Evolutionary conservation across 2,329 filamentous ascomycete genomes (phyloP), one percentile per base, ranked within the genome.

Genomic region (Stagonosporopsis vannaccii): DNA sequence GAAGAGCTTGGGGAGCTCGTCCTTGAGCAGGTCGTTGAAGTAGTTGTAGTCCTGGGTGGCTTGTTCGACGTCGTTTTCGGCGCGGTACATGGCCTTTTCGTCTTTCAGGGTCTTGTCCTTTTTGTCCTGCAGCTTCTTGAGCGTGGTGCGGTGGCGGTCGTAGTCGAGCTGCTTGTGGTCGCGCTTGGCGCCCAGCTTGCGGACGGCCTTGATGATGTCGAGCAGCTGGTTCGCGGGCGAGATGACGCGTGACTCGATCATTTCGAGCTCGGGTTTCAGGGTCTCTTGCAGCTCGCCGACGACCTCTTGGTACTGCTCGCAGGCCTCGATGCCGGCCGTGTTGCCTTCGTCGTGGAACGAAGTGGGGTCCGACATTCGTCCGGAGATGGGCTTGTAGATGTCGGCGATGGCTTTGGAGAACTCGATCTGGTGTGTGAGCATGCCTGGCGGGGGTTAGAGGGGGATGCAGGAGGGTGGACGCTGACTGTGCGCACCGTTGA

Each of bases 161-260:
- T 93, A 97, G 78, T 99, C 95, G 55, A 99, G 84, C 77, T 97
- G 91, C 80, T 99, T 99, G 83, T 98, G 95, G 72, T 98, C 91
- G 70, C 95, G 90, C 83, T 99, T 99, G 60, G 86, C 76, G 11
- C 89, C 87, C 19, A 90, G 87, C 79, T 99, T 99, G 62, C 92
- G 90, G 72, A 98, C 96, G 41, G 91, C 87, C 79, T 98, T 98
- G 82, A 99, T 91, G 61, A 99, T 91, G 69, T 96, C 92, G 61
- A 97, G 84, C 60, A 99, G 84, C 78, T 99, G 93, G 72, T 96
- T 92, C 9, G 95, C 94, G 3, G 95, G 95, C 65, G 89, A 90
- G 72, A 99, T 94, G 42, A 99, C 87, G 62, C 95, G 86, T 49
- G 85, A 87, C 71, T 99, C 92, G 69, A 99, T 98, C 92, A 98